These are phyloP conservation scores for Colletotrichum tropicale DNA, from an alignment of 2,329 filamentous ascomycete species.

Conservation along the genomic window DNA sequence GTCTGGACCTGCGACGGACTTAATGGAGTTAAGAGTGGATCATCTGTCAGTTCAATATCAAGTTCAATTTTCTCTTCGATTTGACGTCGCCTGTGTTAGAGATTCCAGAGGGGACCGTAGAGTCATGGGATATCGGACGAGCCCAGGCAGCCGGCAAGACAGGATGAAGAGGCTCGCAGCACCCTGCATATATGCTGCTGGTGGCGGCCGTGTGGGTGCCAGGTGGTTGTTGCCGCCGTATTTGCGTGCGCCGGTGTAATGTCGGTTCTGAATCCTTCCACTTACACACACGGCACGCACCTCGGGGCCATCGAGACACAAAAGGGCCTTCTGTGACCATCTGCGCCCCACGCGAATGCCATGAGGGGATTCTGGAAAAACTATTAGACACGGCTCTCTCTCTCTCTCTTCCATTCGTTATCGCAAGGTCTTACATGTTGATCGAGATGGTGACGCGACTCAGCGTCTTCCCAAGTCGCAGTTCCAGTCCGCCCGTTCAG, in stretches of 20 bases:
- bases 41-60: not conserved
- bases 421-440: not conserved
- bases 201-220: not conserved
- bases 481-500: not conserved
- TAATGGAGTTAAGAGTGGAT: slow-evolving; percentile 10
- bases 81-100: not conserved
- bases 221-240: not conserved
- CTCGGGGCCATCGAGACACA: not conserved
- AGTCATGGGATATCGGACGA: not conserved
- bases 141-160: not conserved
- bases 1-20: slow-evolving; percentile 11
- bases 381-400: not conserved
- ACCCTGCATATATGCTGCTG: not conserved
- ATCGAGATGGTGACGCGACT: not conserved
- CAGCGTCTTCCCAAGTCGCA: not conserved
- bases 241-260: not conserved
- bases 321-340: not conserved
- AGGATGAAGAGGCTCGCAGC: not conserved
- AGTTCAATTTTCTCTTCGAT: not conserved
- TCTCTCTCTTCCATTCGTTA: not conserved
- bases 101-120: not conserved
- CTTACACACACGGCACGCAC: not conserved
- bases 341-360: not conserved
- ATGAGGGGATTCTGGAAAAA: not conserved
- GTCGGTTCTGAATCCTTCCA: not conserved